Conservation (phyloP, 208 protist species). For the Trypanosoma rangeli region DNA sequence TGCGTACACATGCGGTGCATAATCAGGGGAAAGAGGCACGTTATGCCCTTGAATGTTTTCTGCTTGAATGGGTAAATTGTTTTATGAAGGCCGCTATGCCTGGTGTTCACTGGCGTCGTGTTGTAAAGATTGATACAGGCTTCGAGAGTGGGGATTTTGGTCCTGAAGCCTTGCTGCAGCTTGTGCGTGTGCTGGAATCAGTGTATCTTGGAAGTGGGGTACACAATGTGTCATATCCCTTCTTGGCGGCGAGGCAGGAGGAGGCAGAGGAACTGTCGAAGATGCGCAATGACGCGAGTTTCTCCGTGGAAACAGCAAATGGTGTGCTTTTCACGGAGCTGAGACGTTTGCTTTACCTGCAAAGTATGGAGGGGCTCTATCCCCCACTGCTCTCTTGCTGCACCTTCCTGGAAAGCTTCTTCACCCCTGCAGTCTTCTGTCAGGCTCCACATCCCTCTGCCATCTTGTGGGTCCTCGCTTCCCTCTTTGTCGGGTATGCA, state of each 20-base stretch:
- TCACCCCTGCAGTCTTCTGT: constrained; percentile 28
- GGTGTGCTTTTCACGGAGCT: constrained; percentile 43
- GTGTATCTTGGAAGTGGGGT: constrained; percentile 30
- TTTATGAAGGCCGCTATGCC: constrained; percentile 38
- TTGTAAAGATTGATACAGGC: constrained; percentile 28
- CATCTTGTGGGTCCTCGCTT: constrained; percentile 51
- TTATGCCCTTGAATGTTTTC: constrained; percentile 44
- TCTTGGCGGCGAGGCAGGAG: neutral
- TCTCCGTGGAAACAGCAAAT: neutral
- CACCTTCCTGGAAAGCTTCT: constrained; percentile 40
- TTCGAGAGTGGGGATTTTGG: constrained; percentile 34
- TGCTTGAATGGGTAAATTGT: constrained; percentile 75
- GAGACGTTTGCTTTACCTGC: constrained; percentile 39
- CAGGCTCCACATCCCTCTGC: constrained; percentile 31
- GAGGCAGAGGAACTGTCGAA: neutral
- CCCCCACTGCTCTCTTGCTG: constrained; percentile 69
- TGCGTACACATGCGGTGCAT: neutral
- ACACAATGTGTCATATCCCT: neutral
- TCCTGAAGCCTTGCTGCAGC: constrained; percentile 37
- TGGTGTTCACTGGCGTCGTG: constrained; percentile 22
- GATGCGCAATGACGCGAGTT: neutral
- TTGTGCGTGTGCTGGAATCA: constrained; percentile 62
- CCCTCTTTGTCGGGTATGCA: constrained; percentile 59
- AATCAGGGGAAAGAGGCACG: constrained; percentile 16
- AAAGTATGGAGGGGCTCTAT: constrained; percentile 62